Base-by-base conservation (phyloP, 1,284 basidiomycete species). In the Heterobasidion irregulare region DNA sequence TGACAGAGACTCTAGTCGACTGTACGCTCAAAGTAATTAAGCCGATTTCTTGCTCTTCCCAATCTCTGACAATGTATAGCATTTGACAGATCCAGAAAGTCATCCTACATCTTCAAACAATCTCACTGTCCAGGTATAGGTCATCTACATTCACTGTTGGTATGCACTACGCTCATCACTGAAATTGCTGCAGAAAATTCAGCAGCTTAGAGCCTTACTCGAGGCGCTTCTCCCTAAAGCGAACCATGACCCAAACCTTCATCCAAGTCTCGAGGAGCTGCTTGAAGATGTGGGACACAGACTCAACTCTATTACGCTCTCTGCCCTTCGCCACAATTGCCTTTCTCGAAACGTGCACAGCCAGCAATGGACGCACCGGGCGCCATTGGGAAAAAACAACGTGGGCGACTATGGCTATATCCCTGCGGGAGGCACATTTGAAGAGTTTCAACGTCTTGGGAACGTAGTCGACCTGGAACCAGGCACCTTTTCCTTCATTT, bases 321-420 rank as follows among this genome's bases (percentile, higher is more conserved):
- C 69, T 6, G 68, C 70, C 52, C 65, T 78, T 6, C 71, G 75
- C 5, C 62, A 69, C 36, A 61, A 70, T 9, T 72, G 68, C 13
- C 66, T 78, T 49, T 62, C 67, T 36, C 62, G 67, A 6, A 62
- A 65, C n/a, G 57, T 60, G 8, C 75, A 76, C 53, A 65, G 70
- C 13, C 68, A 72, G 50, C 64, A 67, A 5, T 80, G 78, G 72
- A 32, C 67, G 73, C 57, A 70, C 65, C 49, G 66, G 67, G n/a
- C 71, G 76, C 16, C 70, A 70, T 5, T 64, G 72, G 2, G 66
- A 70, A 70, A 70, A 55, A 75, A 74, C 56, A 53, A 58, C 6
- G 69, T 75, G 18, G 78, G 78, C 3, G 78, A 80, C 57, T 59
- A 76, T 18, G 76, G 77, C 8, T 77, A 74, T 55, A 59, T 77